A percentile compares a stretch with the other conserved stretches of the same genome.
These are phyloP conservation scores for Gloeophyllum trabeum DNA, from an alignment of 768 basidiomycete species.

Conservation along the genomic window DNA sequence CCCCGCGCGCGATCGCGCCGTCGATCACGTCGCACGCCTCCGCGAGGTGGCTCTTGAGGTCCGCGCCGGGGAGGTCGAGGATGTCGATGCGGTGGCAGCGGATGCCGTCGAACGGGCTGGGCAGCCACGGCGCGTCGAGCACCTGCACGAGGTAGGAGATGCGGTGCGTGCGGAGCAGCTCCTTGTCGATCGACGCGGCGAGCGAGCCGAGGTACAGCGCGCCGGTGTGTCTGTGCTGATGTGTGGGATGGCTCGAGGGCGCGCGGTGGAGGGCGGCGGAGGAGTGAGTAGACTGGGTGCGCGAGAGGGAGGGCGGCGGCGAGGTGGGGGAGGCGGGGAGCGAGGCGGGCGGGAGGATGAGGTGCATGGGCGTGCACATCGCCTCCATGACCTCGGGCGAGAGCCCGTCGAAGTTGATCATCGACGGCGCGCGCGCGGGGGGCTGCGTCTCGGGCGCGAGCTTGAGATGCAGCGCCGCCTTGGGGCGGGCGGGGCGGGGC, in stretches of 20 bases:
- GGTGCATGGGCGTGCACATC: conserved; percentile 82
- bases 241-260: conserved; percentile 2
- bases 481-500: background rate
- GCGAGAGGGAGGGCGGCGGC: conserved; percentile 14
- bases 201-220: conserved; percentile 62
- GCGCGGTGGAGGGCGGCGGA: conserved; percentile 7
- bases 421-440: conserved; percentile 14
- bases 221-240: conserved; percentile 23
- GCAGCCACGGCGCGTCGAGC: conserved; percentile 55
- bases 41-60: conserved; percentile 60
- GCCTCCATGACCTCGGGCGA: conserved; percentile 71
- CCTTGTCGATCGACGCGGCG: conserved; percentile 43
- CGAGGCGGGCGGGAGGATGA: conserved; percentile 35
- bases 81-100: conserved; percentile 59
- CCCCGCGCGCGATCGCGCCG: conserved; percentile 41
- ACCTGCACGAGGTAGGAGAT: conserved; percentile 58
- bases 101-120: conserved; percentile 25
- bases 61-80: conserved; percentile 46
- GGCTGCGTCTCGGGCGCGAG: background rate
- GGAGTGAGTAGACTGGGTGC: conserved; percentile 13
- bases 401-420: conserved; percentile 74
- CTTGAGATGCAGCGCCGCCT: background rate
- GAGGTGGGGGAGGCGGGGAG: conserved; percentile 13
- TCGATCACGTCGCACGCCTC: conserved; percentile 59
- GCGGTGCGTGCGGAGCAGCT: conserved; percentile 34